Percentiles rank a stretch among this genome's conserved stretches.
Evolutionary conservation across 1,284 basidiomycete species (phyloP).

Genomic region (Bondarzewia mesenterica): DNA sequence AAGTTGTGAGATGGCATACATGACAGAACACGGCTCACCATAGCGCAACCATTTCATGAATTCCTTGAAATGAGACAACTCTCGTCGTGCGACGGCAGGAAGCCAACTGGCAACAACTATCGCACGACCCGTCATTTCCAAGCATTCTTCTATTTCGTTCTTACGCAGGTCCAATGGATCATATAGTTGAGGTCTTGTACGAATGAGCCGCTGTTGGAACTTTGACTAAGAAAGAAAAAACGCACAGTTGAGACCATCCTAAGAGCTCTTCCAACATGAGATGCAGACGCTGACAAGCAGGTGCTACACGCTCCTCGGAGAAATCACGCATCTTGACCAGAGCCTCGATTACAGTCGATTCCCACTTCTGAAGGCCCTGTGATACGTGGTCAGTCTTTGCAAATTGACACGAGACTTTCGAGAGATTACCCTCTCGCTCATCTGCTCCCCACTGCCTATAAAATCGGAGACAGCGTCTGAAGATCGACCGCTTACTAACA

Average conservation of each 20-base stretch:
- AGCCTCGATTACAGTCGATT: slow-evolving; percentile 60
- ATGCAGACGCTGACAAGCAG: slow-evolving; percentile 68
- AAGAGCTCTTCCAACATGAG: slow-evolving; percentile 66
- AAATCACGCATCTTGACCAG: slow-evolving; percentile 65
- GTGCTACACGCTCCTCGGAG: slow-evolving; percentile 58
- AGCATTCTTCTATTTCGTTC: slow-evolving; percentile 40
- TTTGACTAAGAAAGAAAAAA: slow-evolving; percentile 7
- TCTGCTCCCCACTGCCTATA: slow-evolving; percentile 67
- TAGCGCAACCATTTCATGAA: slow-evolving; percentile 72
- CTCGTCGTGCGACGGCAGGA: slow-evolving; percentile 52
- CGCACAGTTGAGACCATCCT: slow-evolving; percentile 71
- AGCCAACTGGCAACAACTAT: slow-evolving; percentile 64
- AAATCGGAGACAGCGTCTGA: slow-evolving; percentile 65
- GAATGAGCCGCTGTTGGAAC: background rate
- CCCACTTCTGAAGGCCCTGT: slow-evolving; percentile 74
- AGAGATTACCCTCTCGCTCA: slow-evolving; percentile 63
- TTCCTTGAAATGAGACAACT: slow-evolving; percentile 63
- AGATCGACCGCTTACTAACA: slow-evolving; percentile 60
- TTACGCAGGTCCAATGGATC: slow-evolving; percentile 42
- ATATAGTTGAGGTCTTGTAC: slow-evolving; percentile 15
- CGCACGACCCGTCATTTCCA: slow-evolving; percentile 43
- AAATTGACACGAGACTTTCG: slow-evolving; percentile 5
- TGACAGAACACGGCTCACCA: slow-evolving; percentile 36
- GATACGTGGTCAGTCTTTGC: slow-evolving; percentile 10
- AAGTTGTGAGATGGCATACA: slow-evolving; percentile 1